phyloP scores from a whole-genome alignment of 345 rosid genomes.

The Linum lewisii region DNA sequence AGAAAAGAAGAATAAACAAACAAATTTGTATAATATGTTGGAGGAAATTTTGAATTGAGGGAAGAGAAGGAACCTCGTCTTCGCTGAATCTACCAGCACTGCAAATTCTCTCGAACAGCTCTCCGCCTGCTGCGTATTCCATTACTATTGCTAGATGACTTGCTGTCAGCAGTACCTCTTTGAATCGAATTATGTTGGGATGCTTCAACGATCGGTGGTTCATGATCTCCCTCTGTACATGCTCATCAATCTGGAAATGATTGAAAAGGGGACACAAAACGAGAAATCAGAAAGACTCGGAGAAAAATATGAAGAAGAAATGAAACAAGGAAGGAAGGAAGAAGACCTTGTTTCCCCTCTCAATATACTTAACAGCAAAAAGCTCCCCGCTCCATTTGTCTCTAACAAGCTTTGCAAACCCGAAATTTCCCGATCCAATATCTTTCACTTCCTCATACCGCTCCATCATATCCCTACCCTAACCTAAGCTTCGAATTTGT shows the following conservation, averaged over 20 bases:
- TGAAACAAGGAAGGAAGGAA: not conserved
- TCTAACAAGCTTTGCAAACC: not conserved
- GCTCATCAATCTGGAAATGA: not conserved
- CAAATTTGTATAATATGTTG: no score
- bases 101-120: not conserved
- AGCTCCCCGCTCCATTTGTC: constrained; percentile 6
- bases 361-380: constrained; percentile 3
- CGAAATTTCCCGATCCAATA: constrained; percentile 5
- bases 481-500: no score
- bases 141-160: not conserved
- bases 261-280: no score
- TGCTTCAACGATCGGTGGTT: not conserved
- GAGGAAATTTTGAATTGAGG: no score
- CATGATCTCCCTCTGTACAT: not conserved
- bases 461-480: not conserved
- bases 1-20: no score
- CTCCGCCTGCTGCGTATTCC: not conserved
- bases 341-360: not conserved
- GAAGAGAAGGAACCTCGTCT: not conserved
- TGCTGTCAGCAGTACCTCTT: not conserved
- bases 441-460: constrained; percentile 4
- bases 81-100: not conserved
- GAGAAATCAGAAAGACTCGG: no score
- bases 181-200: not conserved
- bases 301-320: no score